Base-by-base conservation (phyloP, 345 rosid genomes). In the Lumnitzera littorea region DNA sequence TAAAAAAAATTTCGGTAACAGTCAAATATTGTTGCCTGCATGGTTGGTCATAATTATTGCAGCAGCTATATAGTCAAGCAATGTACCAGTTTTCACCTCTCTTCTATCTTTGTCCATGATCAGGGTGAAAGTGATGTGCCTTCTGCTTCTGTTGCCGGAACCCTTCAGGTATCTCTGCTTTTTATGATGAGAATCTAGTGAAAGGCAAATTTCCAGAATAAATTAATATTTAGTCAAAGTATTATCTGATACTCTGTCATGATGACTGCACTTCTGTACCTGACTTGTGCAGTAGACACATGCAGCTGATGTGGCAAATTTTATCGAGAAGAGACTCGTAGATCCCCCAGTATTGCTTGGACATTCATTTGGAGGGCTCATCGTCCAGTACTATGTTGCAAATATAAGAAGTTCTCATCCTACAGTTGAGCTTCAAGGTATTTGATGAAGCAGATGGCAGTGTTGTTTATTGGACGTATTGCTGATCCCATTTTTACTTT, bases 91-190 rank as follows among this genome's bases (percentile, higher is more conserved):
- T 57, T 25, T 17, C 60, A 31, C 60, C 2, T 36, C 11, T 16
- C 50, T 43, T 36, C 25, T 43, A 36, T 16, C 27, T 43, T 20
- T 15, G 9, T 5, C 24, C 49, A 29, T 16, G 20, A 11, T 56
- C 74, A 92, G 98, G 98, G 98, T 61, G 96, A 89, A 70, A 89
- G 96, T 68, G 96, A 89, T 76, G 82, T 59, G 12, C 85, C 96
- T 56, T 59, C 70, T 12, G 80, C 83, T 63, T 67, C 84, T 31
- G 78, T 84, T 69, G 88, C 91, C 49, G 96, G 89, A 67, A 69
- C 96, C 63, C 94, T 92, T 48, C 71, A 81, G 94, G 98, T 91
- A 76, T 41, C 24, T 27, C 36, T 65, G 61, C 56, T 14, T 47
- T 15, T 2, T 49, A 68, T 57, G 56, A 12, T 29, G 17, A 53